Evolutionary conservation across 192 early-diverging fungal genomes (phyloP), one percentile per base, ranked within the genome.

Genomic region (Allomyces macrogynus): DNA sequence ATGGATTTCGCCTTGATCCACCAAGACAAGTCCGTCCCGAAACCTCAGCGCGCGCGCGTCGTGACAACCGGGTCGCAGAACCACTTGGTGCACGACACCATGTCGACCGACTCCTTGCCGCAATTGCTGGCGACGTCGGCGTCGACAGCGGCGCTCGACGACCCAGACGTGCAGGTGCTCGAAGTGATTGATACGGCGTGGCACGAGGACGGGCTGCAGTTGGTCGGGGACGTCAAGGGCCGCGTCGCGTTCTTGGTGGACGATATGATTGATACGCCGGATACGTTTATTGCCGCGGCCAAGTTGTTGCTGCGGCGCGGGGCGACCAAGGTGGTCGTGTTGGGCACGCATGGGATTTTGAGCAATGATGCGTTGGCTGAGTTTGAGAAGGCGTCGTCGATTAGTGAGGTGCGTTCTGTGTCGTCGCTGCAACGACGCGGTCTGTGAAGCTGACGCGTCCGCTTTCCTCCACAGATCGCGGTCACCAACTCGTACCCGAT

Each of bases 1-100:
- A 77, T 93, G 61, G 85, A 90, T 70, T 99, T 99, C 80, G 95
- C 93, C 18, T 78, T 99, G 76, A 93, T 99, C 68, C 95, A 99
- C 73, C 83, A 82, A 7, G 32, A 40, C 32, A 40, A 40, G 32
- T 40, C 32, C 32, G 32, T 40, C 5, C 32, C 32, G 32, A 40
- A 40, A 40, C 32, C 32, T 2, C 32, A 40, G 7, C 32, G 32
- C 32, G 32, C 32, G 32, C 32, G 32, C 32, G 32, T 40, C 32
- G 32, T 40, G 32, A 40, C 32, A 0, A 40, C 32, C 32, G 32
- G 32, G 32, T 40, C 32, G 32, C 32, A 40, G 7, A 40, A 8
- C 32, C 32, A 40, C 32, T 40, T 40, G 32, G 5, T 8, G 32
- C 32, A 40, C 32, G 32, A 40, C 32, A 40, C 32, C 32, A 40